Base-by-base conservation (phyloP, 176 grass and related monocot genomes). In the Musa schizocarpa region DNA sequence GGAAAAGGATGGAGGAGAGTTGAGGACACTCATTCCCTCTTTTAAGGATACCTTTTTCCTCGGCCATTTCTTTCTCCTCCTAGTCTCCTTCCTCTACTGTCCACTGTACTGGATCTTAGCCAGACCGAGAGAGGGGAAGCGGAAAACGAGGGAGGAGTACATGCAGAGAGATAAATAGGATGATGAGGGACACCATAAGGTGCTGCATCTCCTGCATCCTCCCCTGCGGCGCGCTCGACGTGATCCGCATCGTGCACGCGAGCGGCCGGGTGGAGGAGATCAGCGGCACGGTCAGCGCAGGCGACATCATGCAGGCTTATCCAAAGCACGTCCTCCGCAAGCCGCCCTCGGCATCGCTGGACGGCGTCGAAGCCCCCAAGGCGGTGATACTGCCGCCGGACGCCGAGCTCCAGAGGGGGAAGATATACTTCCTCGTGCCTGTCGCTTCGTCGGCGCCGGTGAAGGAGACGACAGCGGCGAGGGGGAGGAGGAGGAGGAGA, bases 131-230 rank as follows among this genome's bases (percentile, higher is more conserved):
- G 57, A 20, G 17, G 2, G 17, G 16, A 19, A 9, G 14, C 7
- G 34, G 13, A 43, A 43, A 43, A 43, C 34, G 34, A 43, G 34
- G 34, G 34, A 43, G 34, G 34, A 43, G 4, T 43, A 43, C 34
- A 43, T 43, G 34, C 34, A 43, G 34, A 43, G 34, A 43, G 34
- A 43, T 43, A 43, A 6, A 43, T 43, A 43, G 34, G 34, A 6
- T 43, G 34, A 73, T 73, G 71, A 73, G 52, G 90, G 95, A 94
- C 24, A 85, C 95, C n/a, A 89, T 99, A 76, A 77, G 88, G 84
- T 99, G 95, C 81, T 99, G 95, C 88, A 94, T 99, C 84, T 86
- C 95, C 26, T 99, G 95, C 85, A 99, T 99, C 86, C 84, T 99
- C 54, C 95, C 95, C 43, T 99, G 95, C 69, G 95, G 90, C 7